Base-by-base conservation (phyloP, 805 yeast species). In the Spathaspora arborariae region DNA sequence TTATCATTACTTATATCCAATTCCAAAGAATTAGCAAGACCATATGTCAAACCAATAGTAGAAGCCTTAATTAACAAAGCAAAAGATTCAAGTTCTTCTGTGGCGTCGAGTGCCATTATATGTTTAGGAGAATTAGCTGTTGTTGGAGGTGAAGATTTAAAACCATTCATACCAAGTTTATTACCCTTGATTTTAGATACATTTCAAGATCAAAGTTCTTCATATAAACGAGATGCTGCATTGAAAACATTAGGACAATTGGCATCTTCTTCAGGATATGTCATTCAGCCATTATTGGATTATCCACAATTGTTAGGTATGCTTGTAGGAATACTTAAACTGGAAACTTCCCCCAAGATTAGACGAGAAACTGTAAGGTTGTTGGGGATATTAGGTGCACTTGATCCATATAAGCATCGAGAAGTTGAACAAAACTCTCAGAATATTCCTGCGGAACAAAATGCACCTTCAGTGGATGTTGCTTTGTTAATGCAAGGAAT, bases 341-440 rank as follows among this genome's bases (percentile, higher is more conserved):
- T 90, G 48, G 97, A 92, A 57, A 79, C 81, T 9, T 80, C 96
- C 0, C 78, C 84, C 2, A 68, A 78, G 3, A 82, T 88, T 6
- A 80, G 94, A 57, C 72, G 96, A 47, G 98, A 94, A 62, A 86
- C 97, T 0, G 96, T 94, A 1, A 77, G 92, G 52, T 67, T 94
- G 20, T 71, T 94, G 47, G 99, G 99, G 59, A 90, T 91, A 27
- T 70, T 94, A 37, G 99, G 99, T 52, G 99, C 99, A 0, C 70
- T 94, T 41, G 99, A 94, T 65, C 99, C 99, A 1, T 94, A 92
- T 61, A 91, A 88, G 59, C 95, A 90, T 55, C 81, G 96, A 46
- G 96, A 89, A 56, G 88, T 91, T 8, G 98, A 91, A 60, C 83
- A 88, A 47, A 75, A 74, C 1, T 78, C 85, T 0, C 81, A 78